Conservation (phyloP, 1,284 basidiomycete species). For the Prillingera fragicola region DNA sequence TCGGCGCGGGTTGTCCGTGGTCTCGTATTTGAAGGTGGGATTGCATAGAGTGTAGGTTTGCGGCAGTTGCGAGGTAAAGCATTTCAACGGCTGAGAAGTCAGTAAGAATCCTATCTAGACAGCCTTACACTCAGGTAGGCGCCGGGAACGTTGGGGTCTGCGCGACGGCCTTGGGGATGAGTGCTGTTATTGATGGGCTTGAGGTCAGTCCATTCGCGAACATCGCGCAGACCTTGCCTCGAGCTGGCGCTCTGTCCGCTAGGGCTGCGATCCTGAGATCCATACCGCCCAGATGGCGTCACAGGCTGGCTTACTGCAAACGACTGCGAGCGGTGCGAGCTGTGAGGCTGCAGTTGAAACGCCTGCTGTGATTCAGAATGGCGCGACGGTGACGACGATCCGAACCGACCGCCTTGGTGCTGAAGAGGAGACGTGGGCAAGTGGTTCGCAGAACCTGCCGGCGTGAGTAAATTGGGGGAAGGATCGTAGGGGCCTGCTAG, state of each 20-base stretch:
- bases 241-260: conserved; percentile 4
- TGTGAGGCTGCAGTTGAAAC: background rate
- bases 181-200: conserved; percentile 33
- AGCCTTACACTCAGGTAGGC: conserved; percentile 46
- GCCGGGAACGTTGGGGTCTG: conserved; percentile 41
- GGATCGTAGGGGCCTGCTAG: conserved; percentile 26
- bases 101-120: background rate
- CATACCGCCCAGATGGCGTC: conserved; percentile 26
- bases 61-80: conserved; percentile 75
- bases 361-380: background rate
- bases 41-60: conserved; percentile 91
- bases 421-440: conserved; percentile 8
- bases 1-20: conserved; percentile 81
- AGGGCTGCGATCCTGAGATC: background rate
- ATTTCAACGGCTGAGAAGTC: conserved; percentile 65
- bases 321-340: conserved; percentile 16
- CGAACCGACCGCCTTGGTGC: background rate
- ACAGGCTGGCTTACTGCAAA: conserved; percentile 36
- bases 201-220: conserved; percentile 36
- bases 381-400: background rate
- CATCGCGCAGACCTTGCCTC: conserved; percentile 35
- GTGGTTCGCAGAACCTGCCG: conserved; percentile 6
- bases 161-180: conserved; percentile 35
- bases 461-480: conserved; percentile 19
- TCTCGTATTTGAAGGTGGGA: conserved; percentile 85